Base-by-base conservation (phyloP, 306 rosid genomes). In the Hippophae tibetana region DNA sequence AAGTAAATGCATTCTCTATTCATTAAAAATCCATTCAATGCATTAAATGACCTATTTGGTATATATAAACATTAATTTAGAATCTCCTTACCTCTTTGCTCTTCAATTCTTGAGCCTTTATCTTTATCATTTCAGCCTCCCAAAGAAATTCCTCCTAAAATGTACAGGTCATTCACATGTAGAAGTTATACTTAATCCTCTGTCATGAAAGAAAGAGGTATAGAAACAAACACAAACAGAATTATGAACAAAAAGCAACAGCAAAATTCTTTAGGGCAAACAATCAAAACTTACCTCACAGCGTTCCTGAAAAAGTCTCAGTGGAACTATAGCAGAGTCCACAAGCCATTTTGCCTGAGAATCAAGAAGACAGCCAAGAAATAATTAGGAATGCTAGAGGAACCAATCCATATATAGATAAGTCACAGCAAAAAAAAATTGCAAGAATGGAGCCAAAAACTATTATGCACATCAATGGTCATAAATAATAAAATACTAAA, bases 71-170 rank as follows among this genome's bases (percentile, higher is more conserved):
- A 31, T 43, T 27, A 41, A 53, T 51, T 46, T 52, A 63, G 44
- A 12, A 58, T 70, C 57, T 60, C 53, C 81, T 78, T 56, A 92
- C 96, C 96, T 88, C 98, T 80, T 92, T 92, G 68, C 83, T 93
- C 81, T 92, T 92, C 79, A 92, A 74, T 41, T 92, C 98, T 65
- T 87, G 98, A 58, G 98, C 98, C 79, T 85, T 92, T 60, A 85
- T 81, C 84, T 92, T 92, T 66, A 87, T 87, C 87, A 92, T 76
- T 68, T 92, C 98, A 59, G 98, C 96, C 76, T 92, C 98, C 71
- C 95, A 85, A 62, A 92, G 75, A 79, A 92, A 92, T 65, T 92
- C 98, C 78, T 92, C 98, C 98, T 92, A 68, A 68, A 74, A 68
- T 27, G 26, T 12, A 46, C 38, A 31, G 38, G 38, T 31, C 38